These are phyloP conservation scores for Monocercomonoides exilis DNA, from an alignment of 78 protist species.

Conservation along the genomic window DNA sequence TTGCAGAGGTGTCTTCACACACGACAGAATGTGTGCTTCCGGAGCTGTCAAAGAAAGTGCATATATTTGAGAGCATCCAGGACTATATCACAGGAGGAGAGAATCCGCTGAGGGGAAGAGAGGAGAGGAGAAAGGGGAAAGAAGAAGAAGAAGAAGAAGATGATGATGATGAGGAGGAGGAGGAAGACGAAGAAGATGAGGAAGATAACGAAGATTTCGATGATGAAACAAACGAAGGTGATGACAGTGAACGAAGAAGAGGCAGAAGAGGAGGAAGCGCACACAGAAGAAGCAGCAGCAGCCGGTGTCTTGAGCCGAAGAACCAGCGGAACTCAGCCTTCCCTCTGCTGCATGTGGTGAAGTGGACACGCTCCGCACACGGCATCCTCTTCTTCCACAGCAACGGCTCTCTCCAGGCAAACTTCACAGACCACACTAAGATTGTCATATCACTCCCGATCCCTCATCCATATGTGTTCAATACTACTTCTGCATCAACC, in stretches of 20 bases:
- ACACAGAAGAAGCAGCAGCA: not conserved
- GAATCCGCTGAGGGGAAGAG: too few relatives aligned
- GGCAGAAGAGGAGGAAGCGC: not conserved
- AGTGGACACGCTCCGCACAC: constrained; percentile 61
- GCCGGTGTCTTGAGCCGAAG: not conserved
- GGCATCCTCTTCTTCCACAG: constrained; percentile 69
- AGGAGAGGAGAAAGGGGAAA: too few relatives aligned
- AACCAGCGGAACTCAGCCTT: not conserved
- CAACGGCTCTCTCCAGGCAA: constrained; percentile 53
- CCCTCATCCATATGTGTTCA: too few relatives aligned
- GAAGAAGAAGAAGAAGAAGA: not conserved
- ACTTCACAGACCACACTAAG: constrained; percentile 55
- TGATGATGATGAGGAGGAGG: not conserved
- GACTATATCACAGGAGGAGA: not conserved
- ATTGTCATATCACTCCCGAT: too few relatives aligned
- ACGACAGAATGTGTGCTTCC: not conserved
- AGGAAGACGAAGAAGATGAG: constrained; percentile 1
- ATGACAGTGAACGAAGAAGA: not conserved
- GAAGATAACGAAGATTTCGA: not conserved
- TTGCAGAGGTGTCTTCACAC: not conserved
- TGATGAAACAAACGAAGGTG: not conserved
- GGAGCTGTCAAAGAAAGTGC: not conserved
- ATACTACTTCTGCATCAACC: too few relatives aligned
- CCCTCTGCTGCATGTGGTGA: constrained; percentile 57
- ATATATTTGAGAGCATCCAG: not conserved